phyloP scores from a whole-genome alignment of 306 rosid species.

The Fragaria vesca region DNA sequence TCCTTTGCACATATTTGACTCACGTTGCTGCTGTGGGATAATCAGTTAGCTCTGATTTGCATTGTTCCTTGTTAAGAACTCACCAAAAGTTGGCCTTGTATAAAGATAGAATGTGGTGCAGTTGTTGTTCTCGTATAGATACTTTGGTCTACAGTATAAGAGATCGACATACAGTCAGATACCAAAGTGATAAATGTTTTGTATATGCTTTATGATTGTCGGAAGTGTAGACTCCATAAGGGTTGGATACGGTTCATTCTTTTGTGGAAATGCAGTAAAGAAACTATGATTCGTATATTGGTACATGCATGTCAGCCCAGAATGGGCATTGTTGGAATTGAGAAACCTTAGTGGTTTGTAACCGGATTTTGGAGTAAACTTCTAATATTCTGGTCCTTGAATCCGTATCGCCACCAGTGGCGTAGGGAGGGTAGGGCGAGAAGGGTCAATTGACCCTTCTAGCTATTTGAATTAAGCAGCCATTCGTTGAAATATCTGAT shows the following conservation, averaged over 20 bases:
- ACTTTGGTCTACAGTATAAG: not conserved
- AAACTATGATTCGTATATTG: not conserved
- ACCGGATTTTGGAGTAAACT: not conserved
- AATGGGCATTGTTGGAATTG: not conserved
- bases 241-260: not conserved
- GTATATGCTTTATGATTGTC: not conserved
- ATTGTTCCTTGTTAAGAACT: not conserved
- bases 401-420: not conserved
- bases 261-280: not conserved
- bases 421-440: too few relatives aligned
- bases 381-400: too few relatives aligned
- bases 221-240: not conserved
- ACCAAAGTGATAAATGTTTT: not conserved
- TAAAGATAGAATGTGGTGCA: not conserved
- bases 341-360: not conserved
- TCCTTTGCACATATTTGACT: not conserved
- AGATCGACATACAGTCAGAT: not conserved
- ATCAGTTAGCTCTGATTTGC: slow-evolving; percentile 2
- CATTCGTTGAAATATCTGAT: too few relatives aligned
- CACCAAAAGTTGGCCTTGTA: not conserved
- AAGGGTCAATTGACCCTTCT: too few relatives aligned
- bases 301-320: not conserved
- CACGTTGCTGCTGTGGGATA: not conserved
- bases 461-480: too few relatives aligned
- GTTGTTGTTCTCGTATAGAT: not conserved